Evolutionary conservation across 2,329 filamentous ascomycete genomes (phyloP).

Genomic region (Epichloe uncinata): DNA sequence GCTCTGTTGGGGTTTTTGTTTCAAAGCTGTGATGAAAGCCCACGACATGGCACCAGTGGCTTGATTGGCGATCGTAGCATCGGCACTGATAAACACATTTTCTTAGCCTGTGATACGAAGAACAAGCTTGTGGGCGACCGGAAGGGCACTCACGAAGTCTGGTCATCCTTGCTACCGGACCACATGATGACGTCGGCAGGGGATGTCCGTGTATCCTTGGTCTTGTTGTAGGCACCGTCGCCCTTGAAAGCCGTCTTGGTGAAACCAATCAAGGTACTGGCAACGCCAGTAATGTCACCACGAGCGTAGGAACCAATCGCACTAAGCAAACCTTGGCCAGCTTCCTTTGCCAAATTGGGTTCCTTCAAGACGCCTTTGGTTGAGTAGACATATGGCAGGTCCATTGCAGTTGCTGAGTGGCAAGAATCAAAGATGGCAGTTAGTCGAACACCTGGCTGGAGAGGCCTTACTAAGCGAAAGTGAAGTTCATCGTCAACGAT

Average conservation of each 20-base stretch:
- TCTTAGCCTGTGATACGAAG: too few relatives aligned
- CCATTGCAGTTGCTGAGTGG: conserved; percentile 65
- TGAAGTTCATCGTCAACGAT: conserved; percentile 74
- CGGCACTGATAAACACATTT: conserved; percentile 44
- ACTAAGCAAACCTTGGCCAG: conserved; percentile 56
- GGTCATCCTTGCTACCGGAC: conserved; percentile 90
- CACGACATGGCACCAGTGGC: conserved; percentile 97
- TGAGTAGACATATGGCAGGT: conserved; percentile 68
- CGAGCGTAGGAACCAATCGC: conserved; percentile 68
- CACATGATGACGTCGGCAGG: conserved; percentile 96
- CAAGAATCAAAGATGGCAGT: conserved; percentile 75
- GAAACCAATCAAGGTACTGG: conserved; percentile 66
- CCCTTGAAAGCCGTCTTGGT: conserved; percentile 79
- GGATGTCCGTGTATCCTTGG: conserved; percentile 79
- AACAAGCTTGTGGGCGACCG: too few relatives aligned
- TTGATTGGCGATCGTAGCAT: conserved; percentile 75
- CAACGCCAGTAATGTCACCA: conserved; percentile 73
- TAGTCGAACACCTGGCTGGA: conserved; percentile 72
- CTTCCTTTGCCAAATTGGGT: conserved; percentile 69
- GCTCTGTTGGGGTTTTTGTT: conserved; percentile 88
- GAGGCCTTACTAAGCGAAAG: conserved; percentile 58
- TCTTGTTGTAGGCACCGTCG: conserved; percentile 65
- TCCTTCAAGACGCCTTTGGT: conserved; percentile 71
- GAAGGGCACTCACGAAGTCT: conserved; percentile 53
- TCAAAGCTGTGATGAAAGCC: conserved; percentile 85